These are phyloP conservation scores for Neophaeococcomyces aloes DNA, from an alignment of 2,329 filamentous ascomycete species.

Conservation along the genomic window DNA sequence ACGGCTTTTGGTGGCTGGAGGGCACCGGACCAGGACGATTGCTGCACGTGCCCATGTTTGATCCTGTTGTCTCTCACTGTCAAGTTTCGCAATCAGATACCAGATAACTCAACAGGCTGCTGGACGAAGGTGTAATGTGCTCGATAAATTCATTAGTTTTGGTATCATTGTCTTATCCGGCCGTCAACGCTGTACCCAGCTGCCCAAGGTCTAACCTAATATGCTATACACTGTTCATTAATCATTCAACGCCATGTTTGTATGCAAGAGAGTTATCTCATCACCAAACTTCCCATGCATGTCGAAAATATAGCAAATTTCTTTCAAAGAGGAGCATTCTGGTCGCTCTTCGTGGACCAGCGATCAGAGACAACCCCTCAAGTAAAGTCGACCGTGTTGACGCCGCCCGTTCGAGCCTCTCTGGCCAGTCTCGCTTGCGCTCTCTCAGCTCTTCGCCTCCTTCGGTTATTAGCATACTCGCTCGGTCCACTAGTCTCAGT, in stretches of 20 bases:
- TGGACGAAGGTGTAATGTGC: too few species aligned
- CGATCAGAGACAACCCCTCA: background rate
- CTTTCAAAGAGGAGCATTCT: background rate
- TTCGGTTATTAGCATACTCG: slow-evolving; percentile 44
- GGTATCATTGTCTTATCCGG: background rate
- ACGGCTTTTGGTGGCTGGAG: too few species aligned
- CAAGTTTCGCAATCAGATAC: too few species aligned
- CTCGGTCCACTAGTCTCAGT: slow-evolving; percentile 36
- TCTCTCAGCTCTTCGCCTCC: slow-evolving; percentile 44
- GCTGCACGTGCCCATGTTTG: too few species aligned
- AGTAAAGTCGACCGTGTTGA: slow-evolving; percentile 20
- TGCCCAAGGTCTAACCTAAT: background rate
- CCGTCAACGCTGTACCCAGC: background rate
- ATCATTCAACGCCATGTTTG: background rate
- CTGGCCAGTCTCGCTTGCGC: slow-evolving; percentile 37
- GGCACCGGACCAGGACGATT: too few species aligned
- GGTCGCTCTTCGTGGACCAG: too few species aligned
- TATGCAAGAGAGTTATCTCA: background rate
- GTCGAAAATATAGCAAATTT: background rate
- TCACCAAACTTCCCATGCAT: background rate
- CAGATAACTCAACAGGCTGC: too few species aligned
- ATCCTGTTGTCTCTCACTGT: too few species aligned
- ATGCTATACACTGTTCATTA: background rate
- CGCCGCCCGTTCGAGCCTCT: slow-evolving; percentile 25
- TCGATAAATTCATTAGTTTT: too few species aligned